These are phyloP conservation scores for Fusarium sambucinum DNA, from an alignment of 2,329 filamentous ascomycete species.

Conservation along the genomic window DNA sequence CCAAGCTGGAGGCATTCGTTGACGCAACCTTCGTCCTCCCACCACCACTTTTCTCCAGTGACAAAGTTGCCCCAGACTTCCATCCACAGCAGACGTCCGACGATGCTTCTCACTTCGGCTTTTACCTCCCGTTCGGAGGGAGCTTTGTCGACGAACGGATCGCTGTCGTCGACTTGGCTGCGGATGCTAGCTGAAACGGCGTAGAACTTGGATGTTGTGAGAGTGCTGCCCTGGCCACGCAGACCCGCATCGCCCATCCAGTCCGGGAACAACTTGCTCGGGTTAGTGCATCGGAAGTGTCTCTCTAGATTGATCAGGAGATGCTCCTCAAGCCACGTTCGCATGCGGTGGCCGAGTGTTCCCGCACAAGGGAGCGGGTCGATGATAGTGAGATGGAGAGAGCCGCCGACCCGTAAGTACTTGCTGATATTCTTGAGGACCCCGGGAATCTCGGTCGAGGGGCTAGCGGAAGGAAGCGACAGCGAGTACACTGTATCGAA, in stretches of 20 bases:
- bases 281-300: slow-evolving; percentile 69
- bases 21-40: slow-evolving; percentile 67
- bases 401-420: slow-evolving; percentile 66
- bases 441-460: slow-evolving; percentile 67
- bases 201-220: slow-evolving; percentile 63
- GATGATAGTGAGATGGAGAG: slow-evolving; percentile 70
- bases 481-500: slow-evolving; percentile 67
- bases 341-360: slow-evolving; percentile 68
- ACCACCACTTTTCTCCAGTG: slow-evolving; percentile 68
- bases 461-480: slow-evolving; percentile 67
- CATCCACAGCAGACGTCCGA: slow-evolving; percentile 70
- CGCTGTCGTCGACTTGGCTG: slow-evolving; percentile 37
- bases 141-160: slow-evolving; percentile 40
- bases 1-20: slow-evolving; percentile 66
- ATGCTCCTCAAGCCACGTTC: slow-evolving; percentile 71
- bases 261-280: slow-evolving; percentile 67
- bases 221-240: slow-evolving; percentile 60
- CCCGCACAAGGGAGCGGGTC: slow-evolving; percentile 69
- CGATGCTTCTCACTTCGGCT: slow-evolving; percentile 63
- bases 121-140: slow-evolving; percentile 52
- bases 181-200: slow-evolving; percentile 55
- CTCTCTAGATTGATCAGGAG: slow-evolving; percentile 70
- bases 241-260: slow-evolving; percentile 70
- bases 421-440: slow-evolving; percentile 69
- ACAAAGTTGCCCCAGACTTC: slow-evolving; percentile 70